Conservation (phyloP, 1,139 yeast genomes). For the Sugiyamaella novakii region DNA sequence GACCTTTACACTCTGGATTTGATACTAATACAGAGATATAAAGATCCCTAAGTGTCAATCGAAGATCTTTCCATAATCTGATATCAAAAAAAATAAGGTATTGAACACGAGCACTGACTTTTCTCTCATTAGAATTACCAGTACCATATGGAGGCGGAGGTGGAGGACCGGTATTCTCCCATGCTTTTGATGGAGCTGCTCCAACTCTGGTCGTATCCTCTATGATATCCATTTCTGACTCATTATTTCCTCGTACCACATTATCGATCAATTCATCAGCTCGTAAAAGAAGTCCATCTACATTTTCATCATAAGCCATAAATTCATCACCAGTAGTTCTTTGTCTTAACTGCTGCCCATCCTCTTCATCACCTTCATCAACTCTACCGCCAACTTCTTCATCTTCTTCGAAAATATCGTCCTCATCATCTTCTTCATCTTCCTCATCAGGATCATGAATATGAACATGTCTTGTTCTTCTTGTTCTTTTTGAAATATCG, state of each 20-base stretch:
- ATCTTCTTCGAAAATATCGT: slow-evolving; percentile 19
- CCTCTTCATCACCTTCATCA: slow-evolving; percentile 15
- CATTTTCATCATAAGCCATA: slow-evolving; percentile 11
- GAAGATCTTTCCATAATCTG: slow-evolving; percentile 69
- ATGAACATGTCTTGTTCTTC: slow-evolving; percentile 4
- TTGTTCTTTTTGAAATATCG: slow-evolving; percentile 17
- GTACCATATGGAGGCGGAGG: slow-evolving; percentile 6
- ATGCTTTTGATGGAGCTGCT: neutral
- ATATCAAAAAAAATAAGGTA: slow-evolving; percentile 70
- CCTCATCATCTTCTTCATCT: slow-evolving; percentile 12
- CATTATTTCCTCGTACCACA: neutral
- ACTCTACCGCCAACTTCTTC: slow-evolving; percentile 19
- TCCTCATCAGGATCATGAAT: slow-evolving; percentile 19
- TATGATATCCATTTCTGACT: neutral
- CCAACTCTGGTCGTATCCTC: neutral
- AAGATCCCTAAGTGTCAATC: slow-evolving; percentile 65
- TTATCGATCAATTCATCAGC: neutral
- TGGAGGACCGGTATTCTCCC: slow-evolving; percentile 13
- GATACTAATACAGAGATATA: slow-evolving; percentile 72
- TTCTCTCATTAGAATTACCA: slow-evolving; percentile 8
- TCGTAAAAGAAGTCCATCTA: neutral
- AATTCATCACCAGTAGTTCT: slow-evolving; percentile 6
- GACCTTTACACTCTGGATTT: slow-evolving; percentile 58
- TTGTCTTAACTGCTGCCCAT: neutral
- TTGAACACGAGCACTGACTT: slow-evolving; percentile 60